Base-by-base conservation (phyloP, 164 flowering plant species). In the Umbellularia californica region DNA sequence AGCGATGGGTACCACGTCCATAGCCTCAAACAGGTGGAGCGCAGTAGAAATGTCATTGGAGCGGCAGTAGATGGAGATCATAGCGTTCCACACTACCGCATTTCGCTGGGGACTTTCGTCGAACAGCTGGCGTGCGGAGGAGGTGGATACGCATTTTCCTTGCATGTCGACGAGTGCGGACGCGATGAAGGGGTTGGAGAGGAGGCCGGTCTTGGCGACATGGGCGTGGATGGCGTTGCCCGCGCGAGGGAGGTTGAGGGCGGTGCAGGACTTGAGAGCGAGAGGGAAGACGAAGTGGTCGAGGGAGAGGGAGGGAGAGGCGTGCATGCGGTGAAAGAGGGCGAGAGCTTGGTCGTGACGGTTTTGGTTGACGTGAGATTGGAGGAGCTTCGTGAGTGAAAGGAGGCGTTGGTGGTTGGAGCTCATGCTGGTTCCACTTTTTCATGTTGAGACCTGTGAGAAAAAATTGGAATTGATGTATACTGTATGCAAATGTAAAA, bases 241-340 rank as follows among this genome's bases (percentile, higher is more conserved):
- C 3, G 83, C 78, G 14, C 50, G 77, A 0, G 91, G 82, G 73
- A 79, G 81, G 76, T 52, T 58, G 72, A 81, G 79, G 50, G 87
- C 81, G 19, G 96, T 68, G 69, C 88, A 84, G 69, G 90, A 87
- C 75, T 91, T 91, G 81, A 91, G 90, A 19, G 87, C 90, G 60
- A 91, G 90, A 11, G 96, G 89, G 85, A 85, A 85, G 74, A 85
- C 89, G 63, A 75, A 84, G 14, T 90, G 82, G 85, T 89, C 91
- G 67, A 87, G 87, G 20, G 75, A 2, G 51, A 85, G 89, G 3
- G 85, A 70, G 14, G 80, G 86, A 11, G 86, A 70, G 71, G 84
- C 28, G 58, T 83, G 84, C 75, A 88, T 85, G 10, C 65, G 79
- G 77, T 75, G 84, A 77, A 89, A 91, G 68, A 91, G 83, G 58